These are phyloP conservation scores for Rubia tinctorum DNA, from an alignment of 305 asterid species.

Conservation along the genomic window DNA sequence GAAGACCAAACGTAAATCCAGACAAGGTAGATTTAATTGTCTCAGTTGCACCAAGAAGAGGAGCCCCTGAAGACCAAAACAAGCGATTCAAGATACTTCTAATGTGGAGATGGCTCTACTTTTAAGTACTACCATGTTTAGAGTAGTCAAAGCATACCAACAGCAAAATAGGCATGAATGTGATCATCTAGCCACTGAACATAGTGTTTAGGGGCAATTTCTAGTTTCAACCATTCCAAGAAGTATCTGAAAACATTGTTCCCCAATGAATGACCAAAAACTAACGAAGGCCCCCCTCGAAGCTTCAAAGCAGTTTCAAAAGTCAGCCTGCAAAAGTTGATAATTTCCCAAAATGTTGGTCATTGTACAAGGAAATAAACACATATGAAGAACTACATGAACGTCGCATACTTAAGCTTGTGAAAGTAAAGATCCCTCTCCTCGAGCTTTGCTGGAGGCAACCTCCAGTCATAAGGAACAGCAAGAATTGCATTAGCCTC, in stretches of 20 bases:
- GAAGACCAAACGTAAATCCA: constrained; percentile 91
- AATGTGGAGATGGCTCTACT: constrained; percentile 13
- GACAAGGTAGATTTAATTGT: constrained; percentile 78
- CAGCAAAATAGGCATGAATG: constrained; percentile 98
- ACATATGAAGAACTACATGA: constrained; percentile 11
- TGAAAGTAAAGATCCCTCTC: constrained; percentile 99
- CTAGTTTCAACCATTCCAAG: constrained; percentile 98
- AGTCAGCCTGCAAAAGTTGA: constrained; percentile 68
- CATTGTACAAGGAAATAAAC: background rate
- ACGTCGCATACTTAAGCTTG: constrained; percentile 64
- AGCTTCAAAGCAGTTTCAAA: constrained; percentile 96
- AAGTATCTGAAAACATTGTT: constrained; percentile 99
- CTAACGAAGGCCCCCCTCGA: constrained; percentile 96
- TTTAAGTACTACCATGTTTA: constrained; percentile 19
- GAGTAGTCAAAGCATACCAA: constrained; percentile 59
- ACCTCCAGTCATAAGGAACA: constrained; percentile 97
- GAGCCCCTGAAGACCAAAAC: constrained; percentile 69
- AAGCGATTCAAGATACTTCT: constrained; percentile 19
- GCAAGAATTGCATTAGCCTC: constrained; percentile 98
- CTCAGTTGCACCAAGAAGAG: constrained; percentile 91
- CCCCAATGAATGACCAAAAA: constrained; percentile 96
- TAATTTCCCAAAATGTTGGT: background rate
- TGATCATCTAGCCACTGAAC: constrained; percentile 88
- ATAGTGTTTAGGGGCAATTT: constrained; percentile 90
- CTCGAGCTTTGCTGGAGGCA: constrained; percentile 94